Evolutionary conservation across 2,329 filamentous ascomycete genomes (phyloP).

Genomic region (Stagonosporopsis chrysanthemi): DNA sequence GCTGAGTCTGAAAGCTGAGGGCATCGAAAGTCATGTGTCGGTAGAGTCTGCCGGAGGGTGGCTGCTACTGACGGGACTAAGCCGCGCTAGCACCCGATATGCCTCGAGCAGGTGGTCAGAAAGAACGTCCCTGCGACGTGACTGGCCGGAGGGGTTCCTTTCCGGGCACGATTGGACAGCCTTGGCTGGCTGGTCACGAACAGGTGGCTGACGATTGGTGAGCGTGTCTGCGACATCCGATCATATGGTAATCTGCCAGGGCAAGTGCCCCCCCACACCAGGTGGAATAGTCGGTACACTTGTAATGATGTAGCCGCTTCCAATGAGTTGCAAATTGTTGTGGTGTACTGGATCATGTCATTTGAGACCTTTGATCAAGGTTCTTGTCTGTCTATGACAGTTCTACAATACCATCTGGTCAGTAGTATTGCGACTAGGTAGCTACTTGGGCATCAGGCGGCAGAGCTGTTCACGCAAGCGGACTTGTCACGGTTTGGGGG

Average conservation of each 20-base stretch:
- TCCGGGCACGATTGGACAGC: background rate
- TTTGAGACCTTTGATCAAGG: conserved; percentile 3
- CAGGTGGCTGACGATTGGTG: conserved; percentile 15
- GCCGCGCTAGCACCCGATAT: conserved; percentile 7
- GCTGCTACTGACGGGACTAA: conserved; percentile 10
- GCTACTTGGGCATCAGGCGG: conserved; percentile 8
- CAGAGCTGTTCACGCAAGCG: conserved; percentile 40
- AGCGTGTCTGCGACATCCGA: conserved; percentile 16
- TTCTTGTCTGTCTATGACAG: conserved; percentile 14
- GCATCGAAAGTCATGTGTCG: conserved; percentile 17
- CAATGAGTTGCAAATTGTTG: conserved; percentile 1
- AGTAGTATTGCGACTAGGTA: background rate
- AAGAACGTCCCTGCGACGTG: background rate
- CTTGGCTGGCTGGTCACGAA: conserved; percentile 16
- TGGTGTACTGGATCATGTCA: conserved; percentile 16
- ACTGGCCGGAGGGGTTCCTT: conserved; percentile 5
- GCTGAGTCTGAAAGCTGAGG: conserved; percentile 17
- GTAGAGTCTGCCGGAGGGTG: conserved; percentile 9
- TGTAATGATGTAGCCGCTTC: conserved; percentile 9
- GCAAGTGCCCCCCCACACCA: conserved; percentile 8
- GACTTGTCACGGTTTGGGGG: conserved; percentile 22
- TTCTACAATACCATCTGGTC: background rate
- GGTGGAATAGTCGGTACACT: conserved; percentile 5
- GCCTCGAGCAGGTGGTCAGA: conserved; percentile 20
- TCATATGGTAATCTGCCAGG: conserved; percentile 14